Percentiles rank a stretch among this genome's conserved stretches.
These are phyloP conservation scores for Puccinia horiana DNA, from an alignment of 1,284 basidiomycete genomes.

Conservation along the genomic window DNA sequence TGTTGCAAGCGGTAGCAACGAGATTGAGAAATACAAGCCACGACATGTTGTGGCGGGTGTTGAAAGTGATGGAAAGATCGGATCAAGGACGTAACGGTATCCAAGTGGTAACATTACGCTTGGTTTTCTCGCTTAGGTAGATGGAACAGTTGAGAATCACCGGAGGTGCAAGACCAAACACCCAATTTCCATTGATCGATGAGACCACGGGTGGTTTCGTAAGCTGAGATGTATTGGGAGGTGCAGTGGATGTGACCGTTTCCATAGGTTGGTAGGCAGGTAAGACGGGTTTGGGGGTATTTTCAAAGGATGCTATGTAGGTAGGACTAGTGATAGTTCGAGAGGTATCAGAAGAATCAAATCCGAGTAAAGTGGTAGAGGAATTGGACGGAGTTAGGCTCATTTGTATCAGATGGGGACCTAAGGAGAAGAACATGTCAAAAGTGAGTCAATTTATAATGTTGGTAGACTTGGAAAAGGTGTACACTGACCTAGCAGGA, in stretches of 20 bases:
- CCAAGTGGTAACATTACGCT: neutral
- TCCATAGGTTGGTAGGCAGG: neutral
- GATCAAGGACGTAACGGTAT: neutral
- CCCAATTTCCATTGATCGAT: neutral
- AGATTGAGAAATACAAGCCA: neutral
- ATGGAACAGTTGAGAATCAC: neutral
- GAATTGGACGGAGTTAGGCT: no score
- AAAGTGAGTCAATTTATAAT: no score
- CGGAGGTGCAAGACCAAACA: neutral
- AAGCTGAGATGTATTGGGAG: no score
- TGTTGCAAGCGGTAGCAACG: neutral
- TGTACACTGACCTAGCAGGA: no score
- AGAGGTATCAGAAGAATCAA: neutral
- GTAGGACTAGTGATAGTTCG: neutral
- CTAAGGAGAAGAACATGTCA: no score
- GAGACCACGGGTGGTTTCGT: neutral
- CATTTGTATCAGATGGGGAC: no score
- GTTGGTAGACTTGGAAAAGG: no score
- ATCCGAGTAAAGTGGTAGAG: neutral
- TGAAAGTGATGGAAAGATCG: neutral
- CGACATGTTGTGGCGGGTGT: neutral
- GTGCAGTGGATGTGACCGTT: no score
- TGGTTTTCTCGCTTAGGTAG: neutral
- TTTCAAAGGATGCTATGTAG: neutral
- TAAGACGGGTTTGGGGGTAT: neutral